phyloP scores from a whole-genome alignment of 306 rosid species.

The Quercus berberidifolia region DNA sequence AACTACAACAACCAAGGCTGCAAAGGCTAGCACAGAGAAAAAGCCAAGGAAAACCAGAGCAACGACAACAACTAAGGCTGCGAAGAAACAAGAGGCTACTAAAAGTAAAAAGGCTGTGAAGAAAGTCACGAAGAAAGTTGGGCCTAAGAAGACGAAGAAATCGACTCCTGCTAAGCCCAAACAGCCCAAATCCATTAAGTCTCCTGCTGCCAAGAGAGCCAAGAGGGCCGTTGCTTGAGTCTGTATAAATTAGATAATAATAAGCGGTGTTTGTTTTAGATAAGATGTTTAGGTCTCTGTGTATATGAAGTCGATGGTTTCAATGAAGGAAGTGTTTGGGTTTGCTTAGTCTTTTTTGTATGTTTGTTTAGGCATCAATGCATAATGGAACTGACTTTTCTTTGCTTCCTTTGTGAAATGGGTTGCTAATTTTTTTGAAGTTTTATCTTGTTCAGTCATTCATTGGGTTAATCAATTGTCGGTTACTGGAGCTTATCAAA shows the following conservation, averaged over 20 bases:
- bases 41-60: slow-evolving; percentile 7
- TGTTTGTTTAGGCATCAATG: too few relatives aligned
- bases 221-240: slow-evolving; percentile 32
- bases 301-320: background rate
- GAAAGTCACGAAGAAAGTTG: slow-evolving; percentile 24
- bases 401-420: too few relatives aligned
- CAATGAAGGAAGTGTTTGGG: too few relatives aligned
- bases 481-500: too few relatives aligned
- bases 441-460: too few relatives aligned
- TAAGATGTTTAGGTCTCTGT: background rate
- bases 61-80: background rate
- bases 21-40: slow-evolving; percentile 22
- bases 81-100: slow-evolving; percentile 22
- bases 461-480: too few relatives aligned
- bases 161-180: slow-evolving; percentile 60
- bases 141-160: slow-evolving; percentile 42
- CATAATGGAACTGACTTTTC: too few relatives aligned
- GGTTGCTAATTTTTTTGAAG: too few relatives aligned
- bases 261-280: too few relatives aligned
- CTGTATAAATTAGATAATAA: background rate
- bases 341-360: too few relatives aligned
- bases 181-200: slow-evolving; percentile 65
- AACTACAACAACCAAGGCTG: background rate
- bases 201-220: slow-evolving; percentile 54
- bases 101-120: slow-evolving; percentile 10